Evolutionary conservation across 805 yeast genomes (phyloP), one percentile per base, ranked within the genome.

Genomic region (Kodamaea fukazawae): DNA sequence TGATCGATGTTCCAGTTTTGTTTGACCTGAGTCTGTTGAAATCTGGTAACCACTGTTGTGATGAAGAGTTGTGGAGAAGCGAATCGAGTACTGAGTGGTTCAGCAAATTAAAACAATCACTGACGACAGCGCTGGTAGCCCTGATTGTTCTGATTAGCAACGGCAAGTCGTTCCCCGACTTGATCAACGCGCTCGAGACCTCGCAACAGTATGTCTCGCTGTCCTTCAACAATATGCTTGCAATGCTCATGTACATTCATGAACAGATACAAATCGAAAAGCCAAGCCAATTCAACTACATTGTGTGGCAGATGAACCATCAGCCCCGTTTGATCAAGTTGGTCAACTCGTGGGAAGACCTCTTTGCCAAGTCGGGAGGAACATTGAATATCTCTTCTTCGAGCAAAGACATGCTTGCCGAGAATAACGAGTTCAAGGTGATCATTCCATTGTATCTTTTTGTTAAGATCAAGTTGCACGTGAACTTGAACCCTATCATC

Each of bases 341-440:
- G 49, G 55, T 85, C 15, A 77, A 76, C 47, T 66, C 79, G 18
- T 85, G 91, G 91, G 93, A 85, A 58, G 66, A 71, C 12, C 56
- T 76, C 20, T 85, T 75, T 53, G 60, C 79, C 29, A 68, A 70
- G 46, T 81, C 77, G 49, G 86, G 83, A 7, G 93, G 93, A 4
- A 65, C 75, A 2, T 58, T 81, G 17, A 70, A 72, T 14, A 72
- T 82, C 20, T 74, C 74, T 46, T 75, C 75, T 20, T 66, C 70
- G 31, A 77, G 75, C 44, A 50, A 68, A 27, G 68, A 70, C 30
- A 61, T 75, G 8, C 73, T 81, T 40, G 71, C 69, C 44, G 67
- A 71, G 38, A 70, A 73, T 44, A 76, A 83, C 28, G 78, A 77
- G 15, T 61, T 82, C 47, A 81, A 83, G 55, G 59, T 85, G 47